Evolutionary conservation across 805 yeast genomes (phyloP).

Genomic region (Lipomyces orientalis): DNA sequence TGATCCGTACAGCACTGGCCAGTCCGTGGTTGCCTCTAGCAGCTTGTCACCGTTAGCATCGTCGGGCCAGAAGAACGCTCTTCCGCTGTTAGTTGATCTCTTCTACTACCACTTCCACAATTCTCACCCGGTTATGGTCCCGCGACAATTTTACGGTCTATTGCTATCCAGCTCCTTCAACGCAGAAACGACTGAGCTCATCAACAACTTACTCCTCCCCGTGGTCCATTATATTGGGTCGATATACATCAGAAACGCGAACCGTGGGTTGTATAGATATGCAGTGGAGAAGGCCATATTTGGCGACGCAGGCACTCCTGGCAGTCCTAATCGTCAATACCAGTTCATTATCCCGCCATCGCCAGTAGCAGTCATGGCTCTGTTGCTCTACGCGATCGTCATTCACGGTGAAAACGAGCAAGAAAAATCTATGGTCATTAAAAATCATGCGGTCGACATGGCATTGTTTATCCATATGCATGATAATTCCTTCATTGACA

Average conservation of each 20-base stretch:
- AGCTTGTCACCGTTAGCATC: background rate
- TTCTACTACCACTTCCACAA: constrained; percentile 23
- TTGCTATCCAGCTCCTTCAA: constrained; percentile 16
- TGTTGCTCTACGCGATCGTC: constrained; percentile 20
- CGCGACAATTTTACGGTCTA: constrained; percentile 14
- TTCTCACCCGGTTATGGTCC: constrained; percentile 29
- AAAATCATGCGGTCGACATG: constrained; percentile 20
- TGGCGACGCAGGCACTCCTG: constrained; percentile 5
- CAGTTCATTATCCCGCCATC: constrained; percentile 15
- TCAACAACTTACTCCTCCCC: constrained; percentile 20
- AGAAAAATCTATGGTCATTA: constrained; percentile 13
- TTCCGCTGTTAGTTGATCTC: constrained; percentile 21
- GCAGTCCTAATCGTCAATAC: background rate
- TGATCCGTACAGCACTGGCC: background rate
- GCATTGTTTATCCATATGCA: constrained; percentile 21
- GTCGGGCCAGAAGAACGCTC: background rate
- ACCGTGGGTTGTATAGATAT: constrained; percentile 15
- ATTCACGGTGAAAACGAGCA: constrained; percentile 25
- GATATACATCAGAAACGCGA: constrained; percentile 16
- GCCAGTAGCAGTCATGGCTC: constrained; percentile 26
- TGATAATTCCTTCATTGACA: constrained; percentile 2
- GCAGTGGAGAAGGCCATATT: constrained; percentile 17
- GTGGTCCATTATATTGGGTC: constrained; percentile 23
- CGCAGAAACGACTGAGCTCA: background rate
- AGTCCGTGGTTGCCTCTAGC: background rate